phyloP scores from a whole-genome alignment of 2,329 filamentous ascomycete genomes.

The Calonectria pauciramosa region DNA sequence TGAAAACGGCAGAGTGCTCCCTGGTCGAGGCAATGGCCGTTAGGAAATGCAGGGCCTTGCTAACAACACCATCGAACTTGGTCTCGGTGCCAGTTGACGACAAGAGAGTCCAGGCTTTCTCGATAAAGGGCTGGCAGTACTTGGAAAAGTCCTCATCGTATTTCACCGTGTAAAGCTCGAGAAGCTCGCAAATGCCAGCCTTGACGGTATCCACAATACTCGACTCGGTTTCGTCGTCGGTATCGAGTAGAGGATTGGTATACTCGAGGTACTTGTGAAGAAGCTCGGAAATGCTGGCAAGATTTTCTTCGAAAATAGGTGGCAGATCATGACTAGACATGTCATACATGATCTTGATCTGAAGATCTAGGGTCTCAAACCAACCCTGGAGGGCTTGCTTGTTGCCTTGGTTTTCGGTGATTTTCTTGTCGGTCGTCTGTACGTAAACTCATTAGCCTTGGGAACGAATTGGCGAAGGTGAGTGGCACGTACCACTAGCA shows the following conservation, averaged over 20 bases:
- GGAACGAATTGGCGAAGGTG: not conserved
- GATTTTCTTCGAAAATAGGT: constrained; percentile 92
- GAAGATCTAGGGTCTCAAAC: constrained; percentile 87
- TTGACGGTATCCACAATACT: constrained; percentile 89
- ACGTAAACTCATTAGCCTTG: constrained; percentile 33
- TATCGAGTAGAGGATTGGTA: constrained; percentile 84
- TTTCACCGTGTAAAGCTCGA: constrained; percentile 93
- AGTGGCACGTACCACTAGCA: constrained; percentile 74
- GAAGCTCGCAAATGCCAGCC: constrained; percentile 90
- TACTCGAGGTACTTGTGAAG: constrained; percentile 95
- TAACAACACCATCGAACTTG: constrained; percentile 94
- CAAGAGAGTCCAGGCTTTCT: constrained; percentile 90
- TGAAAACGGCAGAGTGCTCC: constrained; percentile 87
- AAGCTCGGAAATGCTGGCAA: constrained; percentile 80
- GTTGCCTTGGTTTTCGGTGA: constrained; percentile 82
- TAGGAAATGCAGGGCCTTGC: constrained; percentile 93
- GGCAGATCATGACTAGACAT: constrained; percentile 97
- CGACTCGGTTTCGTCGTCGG: constrained; percentile 90
- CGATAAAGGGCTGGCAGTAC: constrained; percentile 86
- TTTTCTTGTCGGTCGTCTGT: constrained; percentile 76
- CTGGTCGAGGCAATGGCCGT: constrained; percentile 87
- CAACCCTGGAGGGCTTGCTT: constrained; percentile 81
- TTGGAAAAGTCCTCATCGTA: constrained; percentile 93
- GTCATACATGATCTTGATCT: constrained; percentile 94
- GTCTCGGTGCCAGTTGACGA: constrained; percentile 89